Evolutionary conservation across 2,329 filamentous ascomycete species (phyloP).

Genomic region (Phyllosticta citriasiana): DNA sequence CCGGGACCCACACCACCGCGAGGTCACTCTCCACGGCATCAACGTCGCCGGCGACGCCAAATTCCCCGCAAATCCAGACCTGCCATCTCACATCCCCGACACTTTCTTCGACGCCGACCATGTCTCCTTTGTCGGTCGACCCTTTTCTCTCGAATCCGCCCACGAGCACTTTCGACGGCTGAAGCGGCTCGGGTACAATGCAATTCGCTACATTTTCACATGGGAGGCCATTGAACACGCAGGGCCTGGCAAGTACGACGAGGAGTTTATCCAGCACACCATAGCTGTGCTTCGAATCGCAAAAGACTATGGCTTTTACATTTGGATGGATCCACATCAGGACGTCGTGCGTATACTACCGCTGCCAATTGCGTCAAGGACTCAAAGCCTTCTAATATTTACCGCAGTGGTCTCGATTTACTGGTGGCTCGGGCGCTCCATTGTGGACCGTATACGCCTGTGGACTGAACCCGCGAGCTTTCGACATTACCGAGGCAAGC

Average conservation of each 20-base stretch:
- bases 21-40: conserved; percentile 85
- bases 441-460: conserved; percentile 97
- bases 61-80: conserved; percentile 68
- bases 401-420: conserved; percentile 78
- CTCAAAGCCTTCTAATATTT: conserved; percentile 15
- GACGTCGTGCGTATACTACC: conserved; percentile 60
- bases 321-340: conserved; percentile 99
- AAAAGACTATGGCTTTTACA: conserved; percentile 84
- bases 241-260: conserved; percentile 85
- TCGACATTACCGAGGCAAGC: conserved; percentile 79
- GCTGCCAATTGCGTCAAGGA: background rate
- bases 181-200: conserved; percentile 88
- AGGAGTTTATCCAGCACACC: conserved; percentile 86
- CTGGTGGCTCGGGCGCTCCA: conserved; percentile 87
- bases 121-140: conserved; percentile 78
- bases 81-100: conserved; percentile 67
- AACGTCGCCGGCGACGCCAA: conserved; percentile 90
- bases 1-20: conserved; percentile 68
- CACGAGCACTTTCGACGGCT: conserved; percentile 77
- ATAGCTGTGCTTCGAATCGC: conserved; percentile 74
- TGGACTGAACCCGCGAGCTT: conserved; percentile 77
- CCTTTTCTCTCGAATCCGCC: conserved; percentile 75
- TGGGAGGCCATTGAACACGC: conserved; percentile 98
- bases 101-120: conserved; percentile 89
- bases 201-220: conserved; percentile 91